These are phyloP conservation scores for Magnolia changhungtana DNA, from an alignment of 164 flowering plant genomes.

Conservation along the genomic window DNA sequence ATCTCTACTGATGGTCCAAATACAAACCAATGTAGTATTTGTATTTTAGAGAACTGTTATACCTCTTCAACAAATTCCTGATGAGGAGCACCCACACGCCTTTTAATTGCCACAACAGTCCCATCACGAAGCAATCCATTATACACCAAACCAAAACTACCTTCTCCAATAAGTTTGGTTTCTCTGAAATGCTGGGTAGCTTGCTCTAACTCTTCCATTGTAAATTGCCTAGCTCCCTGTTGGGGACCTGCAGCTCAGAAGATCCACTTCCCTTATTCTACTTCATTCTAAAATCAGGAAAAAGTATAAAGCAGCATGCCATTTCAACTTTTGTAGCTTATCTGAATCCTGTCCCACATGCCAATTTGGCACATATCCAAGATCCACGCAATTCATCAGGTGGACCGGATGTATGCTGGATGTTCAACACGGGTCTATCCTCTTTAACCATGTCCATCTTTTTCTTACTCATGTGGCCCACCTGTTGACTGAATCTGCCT, in stretches of 20 bases:
- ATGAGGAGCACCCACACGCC: slow-evolving; percentile 41
- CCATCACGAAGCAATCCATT: slow-evolving; percentile 71
- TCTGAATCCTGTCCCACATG: neutral
- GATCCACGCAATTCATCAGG: neutral
- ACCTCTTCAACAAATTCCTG: slow-evolving; percentile 58
- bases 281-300: slow-evolving; percentile 29
- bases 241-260: slow-evolving; percentile 27
- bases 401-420: no score
- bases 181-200: slow-evolving; percentile 59
- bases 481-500: neutral
- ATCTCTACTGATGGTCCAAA: neutral
- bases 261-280: slow-evolving; percentile 39
- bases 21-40: neutral
- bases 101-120: slow-evolving; percentile 62
- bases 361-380: neutral
- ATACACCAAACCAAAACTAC: slow-evolving; percentile 62
- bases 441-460: neutral
- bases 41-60: slow-evolving; percentile 4
- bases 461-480: neutral
- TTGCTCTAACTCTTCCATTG: slow-evolving; percentile 55
- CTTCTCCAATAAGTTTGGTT: slow-evolving; percentile 52
- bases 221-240: slow-evolving; percentile 41
- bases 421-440: no score
- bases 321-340: no score
- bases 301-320: neutral